Conservation (phyloP, 345 rosid species). For the Luvunga scandens region DNA sequence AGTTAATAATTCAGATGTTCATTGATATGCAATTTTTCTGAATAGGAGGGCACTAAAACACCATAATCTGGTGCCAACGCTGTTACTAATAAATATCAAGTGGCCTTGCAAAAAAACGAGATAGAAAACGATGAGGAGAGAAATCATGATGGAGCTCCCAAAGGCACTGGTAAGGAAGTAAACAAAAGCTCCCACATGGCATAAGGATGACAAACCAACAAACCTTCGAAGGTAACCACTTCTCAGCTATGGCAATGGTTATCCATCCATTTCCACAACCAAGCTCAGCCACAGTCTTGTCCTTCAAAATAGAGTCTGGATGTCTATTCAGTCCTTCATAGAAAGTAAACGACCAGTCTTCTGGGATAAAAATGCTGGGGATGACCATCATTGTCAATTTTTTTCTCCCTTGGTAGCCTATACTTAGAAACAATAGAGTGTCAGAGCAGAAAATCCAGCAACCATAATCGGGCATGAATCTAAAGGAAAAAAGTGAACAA, state of each 20-base stretch:
- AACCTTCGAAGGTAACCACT: not conserved
- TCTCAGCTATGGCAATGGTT: not conserved
- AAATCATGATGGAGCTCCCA: not conserved
- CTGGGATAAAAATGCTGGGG: slow-evolving; percentile 92
- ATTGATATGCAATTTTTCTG: not conserved
- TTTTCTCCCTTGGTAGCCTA: slow-evolving; percentile 72
- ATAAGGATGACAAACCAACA: not conserved
- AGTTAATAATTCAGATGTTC: slow-evolving; percentile 5
- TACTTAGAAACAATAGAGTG: slow-evolving; percentile 11
- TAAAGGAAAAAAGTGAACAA: not conserved
- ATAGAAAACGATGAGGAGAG: not conserved
- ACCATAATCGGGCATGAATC: not conserved
- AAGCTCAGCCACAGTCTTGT: slow-evolving; percentile 86
- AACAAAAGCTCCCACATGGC: slow-evolving; percentile 31
- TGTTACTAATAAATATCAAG: not conserved
- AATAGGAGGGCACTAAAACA: not conserved
- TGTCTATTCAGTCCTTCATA: slow-evolving; percentile 94
- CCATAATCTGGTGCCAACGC: not conserved
- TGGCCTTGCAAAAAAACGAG: not conserved
- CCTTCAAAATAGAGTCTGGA: slow-evolving; percentile 89
- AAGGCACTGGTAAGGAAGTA: not conserved
- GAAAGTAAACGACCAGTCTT: slow-evolving; percentile 97
- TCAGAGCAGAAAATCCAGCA: slow-evolving; percentile 5
- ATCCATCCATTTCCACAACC: slow-evolving; percentile 99
- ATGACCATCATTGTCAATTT: slow-evolving; percentile 92